Evolutionary conservation across 768 basidiomycete species (phyloP).

Genomic region (Boletus eberwhitei): DNA sequence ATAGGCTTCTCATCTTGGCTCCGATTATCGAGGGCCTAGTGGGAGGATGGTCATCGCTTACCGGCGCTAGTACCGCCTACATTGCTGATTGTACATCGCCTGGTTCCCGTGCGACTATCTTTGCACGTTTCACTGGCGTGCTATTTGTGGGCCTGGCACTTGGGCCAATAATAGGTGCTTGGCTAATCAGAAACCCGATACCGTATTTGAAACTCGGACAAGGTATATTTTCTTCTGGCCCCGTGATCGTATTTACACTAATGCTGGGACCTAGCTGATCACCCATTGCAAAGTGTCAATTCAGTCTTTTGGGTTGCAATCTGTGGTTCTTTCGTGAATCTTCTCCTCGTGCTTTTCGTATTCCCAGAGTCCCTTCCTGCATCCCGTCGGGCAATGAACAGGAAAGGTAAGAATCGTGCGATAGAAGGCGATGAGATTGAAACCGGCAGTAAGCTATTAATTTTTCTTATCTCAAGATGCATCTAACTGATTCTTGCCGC

Average conservation of each 20-base stretch:
- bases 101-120: constrained; percentile 71
- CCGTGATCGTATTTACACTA: constrained; percentile 3
- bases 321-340: constrained; percentile 41
- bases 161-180: constrained; percentile 69
- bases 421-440: constrained; percentile 8
- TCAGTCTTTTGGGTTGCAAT: constrained; percentile 55
- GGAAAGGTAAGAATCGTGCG: constrained; percentile 31
- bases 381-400: constrained; percentile 24
- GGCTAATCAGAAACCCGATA: constrained; percentile 46
- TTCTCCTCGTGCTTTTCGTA: constrained; percentile 60
- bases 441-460: constrained; percentile 9
- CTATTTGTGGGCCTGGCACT: constrained; percentile 73
- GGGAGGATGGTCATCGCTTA: constrained; percentile 72
- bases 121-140: constrained; percentile 69
- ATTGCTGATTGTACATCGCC: constrained; percentile 79
- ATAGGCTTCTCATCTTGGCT: constrained; percentile 71
- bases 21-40: constrained; percentile 77
- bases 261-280: constrained; percentile 20
- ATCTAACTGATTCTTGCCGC: neutral
- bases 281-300: constrained; percentile 38
- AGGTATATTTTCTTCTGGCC: constrained; percentile 12
- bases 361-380: constrained; percentile 53
- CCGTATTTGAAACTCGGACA: constrained; percentile 27
- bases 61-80: constrained; percentile 62
- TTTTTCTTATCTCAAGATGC: neutral